Conservation (phyloP, 768 basidiomycete species). For the Suillus cothurnatus region DNA sequence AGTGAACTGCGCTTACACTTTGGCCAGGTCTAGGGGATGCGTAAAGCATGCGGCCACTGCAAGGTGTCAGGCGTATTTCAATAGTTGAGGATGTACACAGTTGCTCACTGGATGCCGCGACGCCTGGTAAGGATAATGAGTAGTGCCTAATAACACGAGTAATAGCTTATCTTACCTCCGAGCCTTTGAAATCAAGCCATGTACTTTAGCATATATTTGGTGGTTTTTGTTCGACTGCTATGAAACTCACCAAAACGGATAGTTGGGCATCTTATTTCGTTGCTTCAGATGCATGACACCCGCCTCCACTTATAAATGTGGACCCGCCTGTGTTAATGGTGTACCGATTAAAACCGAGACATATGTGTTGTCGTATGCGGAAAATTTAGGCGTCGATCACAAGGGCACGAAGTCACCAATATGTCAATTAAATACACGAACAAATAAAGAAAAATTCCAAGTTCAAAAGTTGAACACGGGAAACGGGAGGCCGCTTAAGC, state of each 20-base stretch:
- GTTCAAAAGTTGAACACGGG: neutral
- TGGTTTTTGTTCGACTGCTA: neutral
- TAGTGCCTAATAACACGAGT: slow-evolving; percentile 2
- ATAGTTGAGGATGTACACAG: neutral
- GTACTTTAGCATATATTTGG: neutral
- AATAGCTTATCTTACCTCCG: slow-evolving; percentile 48
- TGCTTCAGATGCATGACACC: slow-evolving; percentile 12
- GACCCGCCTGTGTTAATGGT: neutral
- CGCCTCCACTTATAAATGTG: slow-evolving; percentile 21
- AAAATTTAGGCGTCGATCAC: neutral
- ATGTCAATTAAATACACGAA: neutral
- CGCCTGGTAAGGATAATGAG: slow-evolving; percentile 39
- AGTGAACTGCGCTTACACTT: slow-evolving; percentile 58
- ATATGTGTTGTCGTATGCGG: neutral
- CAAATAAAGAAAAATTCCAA: neutral
- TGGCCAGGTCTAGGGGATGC: slow-evolving; percentile 83
- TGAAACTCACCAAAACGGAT: slow-evolving; percentile 35
- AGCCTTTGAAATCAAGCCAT: slow-evolving; percentile 44
- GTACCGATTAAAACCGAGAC: slow-evolving; percentile 7
- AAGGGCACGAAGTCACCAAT: neutral
- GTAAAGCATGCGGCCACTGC: slow-evolving; percentile 81
- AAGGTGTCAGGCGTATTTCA: slow-evolving; percentile 12
- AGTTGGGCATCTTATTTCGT: slow-evolving; percentile 25
- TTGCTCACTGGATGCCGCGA: slow-evolving; percentile 62
- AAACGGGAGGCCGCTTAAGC: neutral